Base-by-base conservation (phyloP, 176 grass and related monocot species). In the Musa acuminata region DNA sequence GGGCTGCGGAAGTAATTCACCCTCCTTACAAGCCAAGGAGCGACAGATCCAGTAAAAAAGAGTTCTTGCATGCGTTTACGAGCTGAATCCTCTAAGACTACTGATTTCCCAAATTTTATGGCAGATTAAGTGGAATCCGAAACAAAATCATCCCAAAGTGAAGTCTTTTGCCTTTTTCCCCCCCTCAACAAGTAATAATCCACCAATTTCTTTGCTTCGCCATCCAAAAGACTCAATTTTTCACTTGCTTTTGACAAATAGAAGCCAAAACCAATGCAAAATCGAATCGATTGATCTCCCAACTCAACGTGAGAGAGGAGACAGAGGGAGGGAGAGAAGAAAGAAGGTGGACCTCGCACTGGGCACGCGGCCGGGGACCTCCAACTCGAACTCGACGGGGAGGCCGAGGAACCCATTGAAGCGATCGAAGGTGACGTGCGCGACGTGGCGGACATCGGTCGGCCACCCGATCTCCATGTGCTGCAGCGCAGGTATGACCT, bases 361-460 rank as follows among this genome's bases (percentile, higher is more conserved):
- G 72, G 93, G 93, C 0, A 84, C 93, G 25, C 83, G 81, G 82
- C 89, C 83, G 22, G 93, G 85, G 76, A 96, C 82, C 70, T 96
- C 89, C 50, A 88, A 77, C 83, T 92, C 87, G 79, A 96, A 92
- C 83, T 96, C 89, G 20, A 90, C 89, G 17, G 93, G 94, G 78
- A 98, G 85, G 24, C 90, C 94, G 51, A 93, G 90, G 81, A 98
- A 98, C 3, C 94, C 94, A 1, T 98, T 84, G 84, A 91, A 89
- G 59, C 94, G 83, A 72, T 98, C 94, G 72, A 98, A 98, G 75
- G 94, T 98, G 80, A 98, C 94, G 77, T 98, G 94, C 13, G 88
- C 90, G 75, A 98, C 90, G 77, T 98, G 94, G 49, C 88, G 83
- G 79, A 98, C 90, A 72, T 98, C 88, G 0, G 94, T 87, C 5